Percentiles rank a stretch among this genome's conserved stretches.
Evolutionary conservation across 805 yeast species (phyloP).

Genomic region (Lipomyces oligophaga): DNA sequence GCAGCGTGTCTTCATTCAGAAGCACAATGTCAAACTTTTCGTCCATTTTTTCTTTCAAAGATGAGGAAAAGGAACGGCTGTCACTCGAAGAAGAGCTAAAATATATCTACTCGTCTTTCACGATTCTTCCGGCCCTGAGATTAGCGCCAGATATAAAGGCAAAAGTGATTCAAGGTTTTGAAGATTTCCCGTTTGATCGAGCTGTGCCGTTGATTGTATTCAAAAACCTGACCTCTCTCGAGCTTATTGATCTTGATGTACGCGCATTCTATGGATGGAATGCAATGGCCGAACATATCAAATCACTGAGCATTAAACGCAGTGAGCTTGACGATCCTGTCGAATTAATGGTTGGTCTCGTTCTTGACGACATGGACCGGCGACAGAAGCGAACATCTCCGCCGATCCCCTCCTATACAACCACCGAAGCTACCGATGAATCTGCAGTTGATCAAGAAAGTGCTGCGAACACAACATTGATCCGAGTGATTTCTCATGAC

Average conservation of each 20-base stretch:
- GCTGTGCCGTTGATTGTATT: constrained; percentile 61
- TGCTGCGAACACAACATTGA: constrained; percentile 1
- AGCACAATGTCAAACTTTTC: constrained; percentile 46
- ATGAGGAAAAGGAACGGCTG: constrained; percentile 26
- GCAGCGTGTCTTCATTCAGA: constrained; percentile 30
- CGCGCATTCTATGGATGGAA: constrained; percentile 68
- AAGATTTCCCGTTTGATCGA: constrained; percentile 69
- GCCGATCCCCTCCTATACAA: constrained; percentile 2
- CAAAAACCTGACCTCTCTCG: constrained; percentile 59
- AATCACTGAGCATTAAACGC: constrained; percentile 53
- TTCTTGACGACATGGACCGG: constrained; percentile 50
- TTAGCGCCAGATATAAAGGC: constrained; percentile 58
- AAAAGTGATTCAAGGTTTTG: constrained; percentile 55
- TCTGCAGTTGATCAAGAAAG: no score
- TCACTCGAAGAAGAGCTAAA: constrained; percentile 33
- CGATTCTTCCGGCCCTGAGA: constrained; percentile 61
- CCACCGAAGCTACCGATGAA: constrained; percentile 1
- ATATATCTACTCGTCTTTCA: constrained; percentile 59
- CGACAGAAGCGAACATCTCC: constrained; percentile 40
- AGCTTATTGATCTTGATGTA: constrained; percentile 57
- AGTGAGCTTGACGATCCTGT: constrained; percentile 50
- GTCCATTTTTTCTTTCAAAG: constrained; percentile 39
- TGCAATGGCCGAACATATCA: constrained; percentile 49
- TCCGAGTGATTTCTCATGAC: background rate
- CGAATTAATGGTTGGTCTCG: constrained; percentile 47